Base-by-base conservation (phyloP, 2,329 filamentous ascomycete genomes). In the Aspergillus tanneri region DNA sequence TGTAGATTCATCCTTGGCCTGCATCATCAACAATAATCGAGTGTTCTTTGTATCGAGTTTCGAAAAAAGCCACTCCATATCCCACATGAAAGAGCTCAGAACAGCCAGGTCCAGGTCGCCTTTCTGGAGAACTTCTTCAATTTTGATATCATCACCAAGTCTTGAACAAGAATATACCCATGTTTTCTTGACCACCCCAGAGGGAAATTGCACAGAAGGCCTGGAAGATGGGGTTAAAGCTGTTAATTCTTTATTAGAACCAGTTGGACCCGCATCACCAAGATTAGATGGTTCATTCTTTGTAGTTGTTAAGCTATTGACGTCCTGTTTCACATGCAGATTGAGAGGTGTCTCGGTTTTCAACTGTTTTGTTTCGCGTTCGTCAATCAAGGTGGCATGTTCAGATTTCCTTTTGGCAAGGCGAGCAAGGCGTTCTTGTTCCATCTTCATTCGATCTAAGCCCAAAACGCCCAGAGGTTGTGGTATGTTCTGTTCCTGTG, bases 71-170 rank as follows among this genome's bases (percentile, higher is more conserved):
- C 89, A 96, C 22, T 86, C 79, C 11, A 86, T 80, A 54, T 97
- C 86, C 84, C 88, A 93, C 64, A 92, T 83, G 58, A 87, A 97
- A 0, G 92, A 88, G 58, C 90, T 95, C 4, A 97, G 72, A 0
- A 97, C 80, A 1, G 89, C 91, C 30, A 90, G 80, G 42, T 87
- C 75, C 7, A 97, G 75, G 10, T 84, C 78, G 2, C 81, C 71
- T 52, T 82, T 85, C 65, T 95, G 87, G 1, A 96, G 70, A 0
- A 96, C 81, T 65, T 96, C 90, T 60, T 95, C 89, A 32, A 97
- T 84, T 51, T 84, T 93, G 63, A 97, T 89, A 53, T 95, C 89
- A 52, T 90, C 80, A 4, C 74, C 75, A 0, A 67, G 74, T 27
- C 87, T 77, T 2, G 78, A 73, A 54, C 80, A 82, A 2, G 85